Evolutionary conservation across 176 grass and related monocot genomes (phyloP).

Genomic region (Eremochloa ophiuroides): DNA sequence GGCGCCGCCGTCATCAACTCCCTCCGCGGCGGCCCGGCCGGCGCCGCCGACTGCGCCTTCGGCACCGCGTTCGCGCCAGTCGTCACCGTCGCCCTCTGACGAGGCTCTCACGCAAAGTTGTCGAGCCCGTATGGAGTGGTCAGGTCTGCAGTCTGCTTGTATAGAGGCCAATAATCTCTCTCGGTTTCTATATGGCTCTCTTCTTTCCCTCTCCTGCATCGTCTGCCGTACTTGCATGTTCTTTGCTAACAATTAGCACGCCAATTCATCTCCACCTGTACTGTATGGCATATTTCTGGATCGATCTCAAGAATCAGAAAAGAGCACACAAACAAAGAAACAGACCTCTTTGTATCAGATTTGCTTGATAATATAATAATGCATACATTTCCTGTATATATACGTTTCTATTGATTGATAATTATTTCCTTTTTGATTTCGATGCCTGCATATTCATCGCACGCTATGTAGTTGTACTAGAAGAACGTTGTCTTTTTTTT

Average conservation of each 20-base stretch:
- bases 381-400: not conserved
- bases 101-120: not conserved
- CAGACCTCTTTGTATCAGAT: not conserved
- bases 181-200: not conserved
- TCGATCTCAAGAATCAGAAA: not conserved
- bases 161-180: too few species aligned
- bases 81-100: slow-evolving; percentile 24
- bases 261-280: not conserved
- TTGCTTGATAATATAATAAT: not conserved
- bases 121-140: not conserved
- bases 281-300: not conserved
- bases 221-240: not conserved
- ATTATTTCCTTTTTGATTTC: too few species aligned
- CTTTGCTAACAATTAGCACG: not conserved
- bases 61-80: slow-evolving; percentile 51
- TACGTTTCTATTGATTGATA: not conserved
- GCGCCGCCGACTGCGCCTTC: slow-evolving; percentile 56
- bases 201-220: not conserved
- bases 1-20: slow-evolving; percentile 30
- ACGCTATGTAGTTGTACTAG: not conserved
- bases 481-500: not conserved
- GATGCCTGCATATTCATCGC: not conserved
- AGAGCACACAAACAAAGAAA: not conserved
- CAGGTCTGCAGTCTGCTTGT: not conserved
- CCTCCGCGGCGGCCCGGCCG: slow-evolving; percentile 20